phyloP scores from a whole-genome alignment of 108 stramenopile genomes.

The Discostella stelligeroides region DNA sequence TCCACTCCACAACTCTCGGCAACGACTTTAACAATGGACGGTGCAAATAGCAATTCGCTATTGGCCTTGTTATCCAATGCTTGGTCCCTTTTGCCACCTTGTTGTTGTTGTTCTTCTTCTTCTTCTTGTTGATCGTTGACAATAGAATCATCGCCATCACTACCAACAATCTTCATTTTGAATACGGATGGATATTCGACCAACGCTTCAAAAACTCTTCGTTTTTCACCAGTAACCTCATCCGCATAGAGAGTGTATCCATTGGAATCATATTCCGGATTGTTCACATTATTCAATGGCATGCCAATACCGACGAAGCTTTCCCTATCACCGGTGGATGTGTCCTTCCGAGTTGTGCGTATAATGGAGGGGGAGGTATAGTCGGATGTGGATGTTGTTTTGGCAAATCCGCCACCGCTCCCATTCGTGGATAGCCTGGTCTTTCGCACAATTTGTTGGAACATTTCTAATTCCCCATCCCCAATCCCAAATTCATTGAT shows the following conservation, averaged over 20 bases:
- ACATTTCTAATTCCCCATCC: constrained; percentile 38
- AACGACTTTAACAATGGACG: constrained; percentile 76
- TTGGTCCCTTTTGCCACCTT: too few relatives aligned
- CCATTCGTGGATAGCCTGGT: constrained; percentile 22
- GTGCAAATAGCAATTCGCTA: constrained; percentile 71
- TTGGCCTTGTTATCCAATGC: too few relatives aligned
- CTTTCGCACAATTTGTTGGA: constrained; percentile 34
- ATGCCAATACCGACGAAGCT: constrained; percentile 74
- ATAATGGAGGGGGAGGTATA: constrained; percentile 33
- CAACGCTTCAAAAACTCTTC: constrained; percentile 89
- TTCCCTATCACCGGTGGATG: constrained; percentile 39
- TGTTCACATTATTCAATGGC: constrained; percentile 72
- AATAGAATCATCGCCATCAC: constrained; percentile 58
- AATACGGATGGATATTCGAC: constrained; percentile 89
- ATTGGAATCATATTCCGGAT: constrained; percentile 85
- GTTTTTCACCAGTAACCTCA: constrained; percentile 83
- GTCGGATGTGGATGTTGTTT: constrained; percentile 32
- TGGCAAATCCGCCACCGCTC: constrained; percentile 31
- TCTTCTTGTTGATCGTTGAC: too few relatives aligned
- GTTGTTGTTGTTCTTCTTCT: too few relatives aligned
- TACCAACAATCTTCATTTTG: constrained; percentile 87
- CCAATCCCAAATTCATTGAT: neutral
- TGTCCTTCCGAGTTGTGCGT: constrained; percentile 28
- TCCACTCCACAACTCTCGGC: constrained; percentile 78
- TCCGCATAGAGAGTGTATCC: constrained; percentile 91